These are phyloP conservation scores for Fusarium dimerum DNA, from an alignment of 2,329 filamentous ascomycete species.

Conservation along the genomic window DNA sequence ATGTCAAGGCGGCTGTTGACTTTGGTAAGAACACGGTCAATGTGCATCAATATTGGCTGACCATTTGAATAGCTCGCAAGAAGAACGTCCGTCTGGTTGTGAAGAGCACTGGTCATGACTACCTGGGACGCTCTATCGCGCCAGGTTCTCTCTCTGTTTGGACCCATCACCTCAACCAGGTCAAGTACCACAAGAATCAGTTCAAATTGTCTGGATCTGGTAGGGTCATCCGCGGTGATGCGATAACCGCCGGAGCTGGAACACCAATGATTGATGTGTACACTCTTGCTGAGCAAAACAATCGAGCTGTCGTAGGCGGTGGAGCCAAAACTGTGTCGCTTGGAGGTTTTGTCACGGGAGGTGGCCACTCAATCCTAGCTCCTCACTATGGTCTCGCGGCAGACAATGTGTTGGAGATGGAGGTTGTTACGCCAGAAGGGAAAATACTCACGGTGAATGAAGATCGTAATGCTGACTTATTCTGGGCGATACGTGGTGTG, in stretches of 20 bases:
- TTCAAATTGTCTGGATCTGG: conserved; percentile 44
- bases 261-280: conserved; percentile 52
- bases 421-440: conserved; percentile 55
- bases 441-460: conserved; percentile 51
- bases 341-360: conserved; percentile 61
- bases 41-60: not conserved
- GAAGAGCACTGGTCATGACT: conserved; percentile 42
- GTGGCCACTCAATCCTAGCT: conserved; percentile 57
- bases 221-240: conserved; percentile 44
- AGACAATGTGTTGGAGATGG: conserved; percentile 60
- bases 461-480: conserved; percentile 55
- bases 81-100: conserved; percentile 43
- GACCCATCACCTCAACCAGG: conserved; percentile 47
- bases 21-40: conserved; percentile 3
- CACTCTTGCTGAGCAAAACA: conserved; percentile 41
- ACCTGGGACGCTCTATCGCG: conserved; percentile 43
- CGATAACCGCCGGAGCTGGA: conserved; percentile 54
- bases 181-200: conserved; percentile 37
- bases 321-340: conserved; percentile 55
- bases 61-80: conserved; percentile 31
- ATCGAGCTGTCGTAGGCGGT: conserved; percentile 54
- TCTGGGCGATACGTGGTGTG: conserved; percentile 63
- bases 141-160: conserved; percentile 54
- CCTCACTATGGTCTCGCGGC: conserved; percentile 58
- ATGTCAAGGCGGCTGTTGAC: conserved; percentile 19